Percentiles rank a stretch among this genome's conserved stretches.
Evolutionary conservation across 148 eudicot species (phyloP).

Genomic region (Chenopodium formosanum): DNA sequence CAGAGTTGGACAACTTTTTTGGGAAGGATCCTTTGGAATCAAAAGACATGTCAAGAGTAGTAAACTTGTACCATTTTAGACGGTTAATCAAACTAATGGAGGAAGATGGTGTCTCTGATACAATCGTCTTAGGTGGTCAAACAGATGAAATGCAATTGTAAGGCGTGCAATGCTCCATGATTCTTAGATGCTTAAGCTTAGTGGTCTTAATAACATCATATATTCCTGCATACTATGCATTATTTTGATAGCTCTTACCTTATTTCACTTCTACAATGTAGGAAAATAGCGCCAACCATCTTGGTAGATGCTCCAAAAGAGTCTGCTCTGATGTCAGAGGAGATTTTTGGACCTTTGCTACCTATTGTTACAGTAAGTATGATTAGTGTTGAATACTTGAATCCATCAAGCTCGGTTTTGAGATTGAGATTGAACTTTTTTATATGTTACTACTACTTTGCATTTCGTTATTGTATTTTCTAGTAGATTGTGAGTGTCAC

Average conservation of each 20-base stretch:
- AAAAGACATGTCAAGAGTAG: conserved; percentile 50
- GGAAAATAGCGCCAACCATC: conserved; percentile 69
- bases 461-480: neutral
- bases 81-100: conserved; percentile 46
- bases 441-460: too few species aligned
- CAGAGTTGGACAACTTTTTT: conserved; percentile 41
- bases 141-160: conserved; percentile 44
- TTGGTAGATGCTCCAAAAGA: conserved; percentile 58
- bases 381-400: conserved; percentile 1
- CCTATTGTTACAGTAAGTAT: conserved; percentile 66
- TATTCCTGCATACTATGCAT: neutral
- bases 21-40: conserved; percentile 54
- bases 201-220: neutral
- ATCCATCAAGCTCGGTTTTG: neutral
- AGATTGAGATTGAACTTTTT: neutral
- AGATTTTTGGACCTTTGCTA: conserved; percentile 76
- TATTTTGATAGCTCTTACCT: neutral
- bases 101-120: conserved; percentile 48
- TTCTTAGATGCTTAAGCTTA: neutral
- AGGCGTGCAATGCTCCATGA: conserved; percentile 19
- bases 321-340: conserved; percentile 53
- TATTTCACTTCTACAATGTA: conserved; percentile 16
- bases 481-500: neutral
- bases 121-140: conserved; percentile 62
- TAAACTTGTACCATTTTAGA: conserved; percentile 46